phyloP scores from a whole-genome alignment of 2,329 filamentous ascomycete species.

The Fusarium siculi region DNA sequence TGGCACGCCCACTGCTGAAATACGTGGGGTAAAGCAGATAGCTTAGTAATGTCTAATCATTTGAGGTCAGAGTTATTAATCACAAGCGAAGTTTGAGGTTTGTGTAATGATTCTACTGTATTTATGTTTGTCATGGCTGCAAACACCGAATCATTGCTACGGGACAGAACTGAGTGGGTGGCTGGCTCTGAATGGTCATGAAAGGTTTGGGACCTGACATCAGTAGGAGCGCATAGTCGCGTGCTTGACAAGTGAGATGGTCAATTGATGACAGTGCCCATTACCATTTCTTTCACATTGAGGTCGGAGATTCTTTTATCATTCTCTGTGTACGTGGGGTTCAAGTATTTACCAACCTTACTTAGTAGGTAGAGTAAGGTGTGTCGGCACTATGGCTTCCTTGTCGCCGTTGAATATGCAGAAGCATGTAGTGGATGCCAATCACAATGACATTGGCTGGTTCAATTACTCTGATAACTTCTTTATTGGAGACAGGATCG shows the following conservation, averaged over 20 bases:
- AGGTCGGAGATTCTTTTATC: not conserved
- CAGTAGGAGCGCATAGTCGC: constrained; percentile 18
- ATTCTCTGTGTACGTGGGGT: not conserved
- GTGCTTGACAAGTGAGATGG: constrained; percentile 18
- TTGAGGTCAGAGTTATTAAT: constrained; percentile 2
- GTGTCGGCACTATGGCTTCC: not conserved
- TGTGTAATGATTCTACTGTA: not conserved
- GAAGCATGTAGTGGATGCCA: not conserved
- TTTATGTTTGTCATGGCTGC: constrained; percentile 4
- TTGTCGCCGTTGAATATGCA: not conserved
- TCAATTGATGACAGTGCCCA: not conserved
- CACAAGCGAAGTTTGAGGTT: not conserved
- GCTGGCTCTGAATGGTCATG: not conserved
- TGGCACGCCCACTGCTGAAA: constrained; percentile 16
- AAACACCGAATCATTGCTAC: not conserved
- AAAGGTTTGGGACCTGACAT: constrained; percentile 6
- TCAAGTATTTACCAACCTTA: not conserved
- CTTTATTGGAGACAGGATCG: not conserved
- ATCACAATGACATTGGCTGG: not conserved
- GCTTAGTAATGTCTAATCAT: constrained; percentile 23
- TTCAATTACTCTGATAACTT: not conserved
- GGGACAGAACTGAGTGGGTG: not conserved
- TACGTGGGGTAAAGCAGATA: constrained; percentile 27
- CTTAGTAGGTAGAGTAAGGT: not conserved
- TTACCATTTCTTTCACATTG: constrained; percentile 8